These are phyloP conservation scores for Penicillium expansum DNA, from an alignment of 2,329 filamentous ascomycete species.

Conservation along the genomic window DNA sequence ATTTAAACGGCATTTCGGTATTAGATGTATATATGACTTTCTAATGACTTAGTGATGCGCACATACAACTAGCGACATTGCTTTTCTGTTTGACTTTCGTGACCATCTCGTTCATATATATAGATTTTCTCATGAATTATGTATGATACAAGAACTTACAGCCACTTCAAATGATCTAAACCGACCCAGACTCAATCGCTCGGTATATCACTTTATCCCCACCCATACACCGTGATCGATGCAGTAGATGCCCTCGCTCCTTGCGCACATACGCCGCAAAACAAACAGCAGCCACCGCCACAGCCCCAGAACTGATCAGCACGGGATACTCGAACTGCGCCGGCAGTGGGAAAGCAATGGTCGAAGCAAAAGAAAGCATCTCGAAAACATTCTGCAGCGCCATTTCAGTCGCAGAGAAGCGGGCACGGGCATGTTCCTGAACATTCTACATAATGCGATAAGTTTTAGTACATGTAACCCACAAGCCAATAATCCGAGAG, in stretches of 20 bases:
- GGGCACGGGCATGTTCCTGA: slow-evolving; percentile 56
- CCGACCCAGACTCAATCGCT: neutral
- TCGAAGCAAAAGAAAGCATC: slow-evolving; percentile 63
- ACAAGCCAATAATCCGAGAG: neutral
- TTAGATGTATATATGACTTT: slow-evolving; percentile 1
- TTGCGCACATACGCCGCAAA: slow-evolving; percentile 59
- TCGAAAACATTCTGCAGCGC: slow-evolving; percentile 69
- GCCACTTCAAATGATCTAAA: neutral
- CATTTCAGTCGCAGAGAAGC: slow-evolving; percentile 67
- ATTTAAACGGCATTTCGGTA: slow-evolving; percentile 18
- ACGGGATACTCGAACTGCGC: slow-evolving; percentile 65
- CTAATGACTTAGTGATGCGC: neutral
- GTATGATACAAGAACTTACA: neutral
- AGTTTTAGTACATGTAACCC: neutral
- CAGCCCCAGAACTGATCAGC: slow-evolving; percentile 52
- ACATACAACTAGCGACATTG: neutral
- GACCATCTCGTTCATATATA: neutral
- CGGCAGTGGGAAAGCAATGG: slow-evolving; percentile 62
- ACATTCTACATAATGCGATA: slow-evolving; percentile 47
- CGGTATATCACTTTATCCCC: slow-evolving; percentile 17
- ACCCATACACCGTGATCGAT: slow-evolving; percentile 32
- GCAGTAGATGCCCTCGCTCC: slow-evolving; percentile 60
- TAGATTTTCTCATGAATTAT: neutral
- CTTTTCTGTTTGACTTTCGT: neutral
- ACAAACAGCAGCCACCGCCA: slow-evolving; percentile 29